phyloP scores from a whole-genome alignment of 106 monocot species.

The Platanthera guangdongensis region DNA sequence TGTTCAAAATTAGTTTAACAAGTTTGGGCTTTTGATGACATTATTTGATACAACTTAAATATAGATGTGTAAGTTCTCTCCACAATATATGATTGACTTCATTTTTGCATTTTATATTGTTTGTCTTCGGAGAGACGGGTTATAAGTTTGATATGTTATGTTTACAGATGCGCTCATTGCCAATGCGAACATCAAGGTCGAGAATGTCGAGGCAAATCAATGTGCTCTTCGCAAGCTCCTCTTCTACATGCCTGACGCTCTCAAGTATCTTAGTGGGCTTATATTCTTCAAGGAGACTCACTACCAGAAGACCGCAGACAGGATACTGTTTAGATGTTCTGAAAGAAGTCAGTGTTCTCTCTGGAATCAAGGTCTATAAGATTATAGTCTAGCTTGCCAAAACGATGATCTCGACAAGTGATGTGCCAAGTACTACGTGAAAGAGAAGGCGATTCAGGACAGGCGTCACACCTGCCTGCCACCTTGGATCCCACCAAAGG shows the following conservation, averaged over 20 bases:
- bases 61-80: not conserved
- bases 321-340: constrained; percentile 40
- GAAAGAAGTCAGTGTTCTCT: constrained; percentile 41
- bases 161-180: constrained; percentile 40
- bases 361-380: constrained; percentile 52
- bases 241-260: constrained; percentile 36
- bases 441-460: too few relatives aligned
- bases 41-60: not conserved
- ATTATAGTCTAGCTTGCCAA: constrained; percentile 27
- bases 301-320: constrained; percentile 32
- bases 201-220: constrained; percentile 33
- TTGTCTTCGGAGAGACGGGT: too few relatives aligned
- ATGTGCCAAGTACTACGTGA: constrained; percentile 38
- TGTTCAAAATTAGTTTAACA: too few relatives aligned
- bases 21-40: not conserved
- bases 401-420: constrained; percentile 46
- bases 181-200: constrained; percentile 46
- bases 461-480: too few relatives aligned
- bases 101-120: not conserved
- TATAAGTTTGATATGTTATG: not conserved
- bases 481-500: too few relatives aligned
- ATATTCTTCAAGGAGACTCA: constrained; percentile 46
- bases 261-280: constrained; percentile 31
- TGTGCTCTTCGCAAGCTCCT: constrained; percentile 34
- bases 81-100: not conserved